Evolutionary conservation across 352 stramenopile genomes (phyloP).

Genomic region (Phytophthora cactorum): DNA sequence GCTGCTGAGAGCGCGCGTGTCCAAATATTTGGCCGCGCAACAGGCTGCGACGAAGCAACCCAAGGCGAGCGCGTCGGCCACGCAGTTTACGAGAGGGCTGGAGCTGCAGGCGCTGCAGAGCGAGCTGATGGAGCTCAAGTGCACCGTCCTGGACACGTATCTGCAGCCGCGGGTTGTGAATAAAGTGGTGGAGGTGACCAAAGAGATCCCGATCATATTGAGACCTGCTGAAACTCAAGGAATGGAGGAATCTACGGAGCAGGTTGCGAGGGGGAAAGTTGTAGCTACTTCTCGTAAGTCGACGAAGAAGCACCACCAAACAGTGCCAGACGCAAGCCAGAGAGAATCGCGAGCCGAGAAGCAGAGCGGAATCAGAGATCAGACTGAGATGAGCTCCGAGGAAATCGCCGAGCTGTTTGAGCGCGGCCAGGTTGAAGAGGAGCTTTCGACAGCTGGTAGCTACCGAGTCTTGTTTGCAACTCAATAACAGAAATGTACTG

Average conservation of each 20-base stretch:
- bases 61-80: conserved; percentile 8
- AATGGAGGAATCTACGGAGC: background rate
- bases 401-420: conserved; percentile 33
- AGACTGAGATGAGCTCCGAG: conserved; percentile 29
- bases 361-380: conserved; percentile 16
- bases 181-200: conserved; percentile 19
- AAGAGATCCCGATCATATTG: conserved; percentile 27
- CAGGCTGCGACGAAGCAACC: conserved; percentile 8
- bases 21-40: conserved; percentile 34
- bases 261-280: background rate
- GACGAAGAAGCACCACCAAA: conserved; percentile 2
- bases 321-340: background rate
- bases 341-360: background rate
- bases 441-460: conserved; percentile 38
- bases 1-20: conserved; percentile 31
- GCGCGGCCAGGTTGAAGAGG: conserved; percentile 28
- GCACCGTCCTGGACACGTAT: conserved; percentile 38
- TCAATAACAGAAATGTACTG: conserved; percentile 23
- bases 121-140: conserved; percentile 47
- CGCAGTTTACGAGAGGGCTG: conserved; percentile 21
- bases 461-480: conserved; percentile 42
- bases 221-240: conserved; percentile 12
- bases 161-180: conserved; percentile 24
- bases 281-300: background rate
- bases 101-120: conserved; percentile 43